Conservation (phyloP, 1,284 basidiomycete genomes). For the Malassezia equina region DNA sequence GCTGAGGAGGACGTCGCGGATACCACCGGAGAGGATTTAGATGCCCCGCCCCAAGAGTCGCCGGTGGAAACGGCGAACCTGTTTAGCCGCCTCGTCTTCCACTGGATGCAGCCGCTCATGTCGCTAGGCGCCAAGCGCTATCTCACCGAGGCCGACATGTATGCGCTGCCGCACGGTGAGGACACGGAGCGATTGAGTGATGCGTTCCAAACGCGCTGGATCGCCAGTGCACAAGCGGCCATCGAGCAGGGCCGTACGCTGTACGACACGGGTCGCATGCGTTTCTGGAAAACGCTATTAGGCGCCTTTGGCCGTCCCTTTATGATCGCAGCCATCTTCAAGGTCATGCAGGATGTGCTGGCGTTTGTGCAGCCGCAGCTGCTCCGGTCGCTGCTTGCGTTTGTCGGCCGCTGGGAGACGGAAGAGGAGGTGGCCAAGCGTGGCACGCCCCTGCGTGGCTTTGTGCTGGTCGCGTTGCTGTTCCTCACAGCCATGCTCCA, state of each 20-base stretch:
- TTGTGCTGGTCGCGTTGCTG: slow-evolving; percentile 53
- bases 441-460: slow-evolving; percentile 43
- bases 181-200: slow-evolving; percentile 63
- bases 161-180: slow-evolving; percentile 53
- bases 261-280: slow-evolving; percentile 18
- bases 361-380: slow-evolving; percentile 83
- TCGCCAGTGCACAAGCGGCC: neutral
- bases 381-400: slow-evolving; percentile 67
- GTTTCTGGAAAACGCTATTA: slow-evolving; percentile 23
- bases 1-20: slow-evolving; percentile 12
- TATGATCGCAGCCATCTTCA: slow-evolving; percentile 57
- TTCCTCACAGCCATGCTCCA: slow-evolving; percentile 62
- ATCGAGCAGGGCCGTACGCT: neutral
- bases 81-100: slow-evolving; percentile 59
- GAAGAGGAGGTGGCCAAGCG: slow-evolving; percentile 10
- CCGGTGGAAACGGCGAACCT: slow-evolving; percentile 73
- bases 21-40: neutral
- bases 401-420: slow-evolving; percentile 51
- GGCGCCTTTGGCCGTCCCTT: slow-evolving; percentile 66
- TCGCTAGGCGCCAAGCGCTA: slow-evolving; percentile 41
- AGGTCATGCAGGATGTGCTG: slow-evolving; percentile 67
- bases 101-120: slow-evolving; percentile 71
- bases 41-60: slow-evolving; percentile 52
- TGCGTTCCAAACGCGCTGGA: slow-evolving; percentile 55
- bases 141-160: slow-evolving; percentile 49